Percentiles rank a stretch among this genome's conserved stretches.
These are phyloP conservation scores for Ceratobasidium theobromae DNA, from an alignment of 1,284 basidiomycete genomes.

Conservation along the genomic window DNA sequence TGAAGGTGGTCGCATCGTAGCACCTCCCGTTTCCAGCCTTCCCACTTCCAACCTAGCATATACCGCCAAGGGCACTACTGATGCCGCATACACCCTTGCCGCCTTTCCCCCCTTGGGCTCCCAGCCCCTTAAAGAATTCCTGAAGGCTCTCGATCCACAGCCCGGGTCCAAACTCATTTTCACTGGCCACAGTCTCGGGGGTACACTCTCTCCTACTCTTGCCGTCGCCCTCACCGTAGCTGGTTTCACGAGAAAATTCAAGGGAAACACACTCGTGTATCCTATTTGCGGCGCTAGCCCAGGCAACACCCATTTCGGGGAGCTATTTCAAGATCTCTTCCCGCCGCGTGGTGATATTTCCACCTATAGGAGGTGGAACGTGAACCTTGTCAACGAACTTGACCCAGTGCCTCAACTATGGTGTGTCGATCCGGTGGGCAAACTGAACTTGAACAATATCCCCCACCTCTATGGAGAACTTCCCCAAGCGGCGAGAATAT, in stretches of 20 bases:
- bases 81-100: background rate
- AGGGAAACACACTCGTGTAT: background rate
- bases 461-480: background rate
- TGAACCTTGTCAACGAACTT: conserved; percentile 13
- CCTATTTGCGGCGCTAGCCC: conserved; percentile 14
- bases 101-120: background rate
- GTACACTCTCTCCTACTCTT: conserved; percentile 21
- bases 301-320: conserved; percentile 5
- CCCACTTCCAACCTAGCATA: background rate
- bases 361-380: conserved; percentile 27
- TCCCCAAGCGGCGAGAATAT: too few relatives aligned
- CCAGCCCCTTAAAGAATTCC: background rate
- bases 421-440: background rate
- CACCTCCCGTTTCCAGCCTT: background rate
- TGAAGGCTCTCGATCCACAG: background rate
- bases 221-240: background rate
- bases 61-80: background rate
- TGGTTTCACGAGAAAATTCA: background rate
- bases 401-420: conserved; percentile 27
- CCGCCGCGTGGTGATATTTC: background rate
- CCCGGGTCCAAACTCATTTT: conserved; percentile 13
- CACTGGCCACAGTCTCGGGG: conserved; percentile 30
- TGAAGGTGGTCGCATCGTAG: background rate
- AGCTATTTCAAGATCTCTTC: background rate
- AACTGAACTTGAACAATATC: background rate